Base-by-base conservation (phyloP, 2,329 filamentous ascomycete species). In the Metarhizium humberi region DNA sequence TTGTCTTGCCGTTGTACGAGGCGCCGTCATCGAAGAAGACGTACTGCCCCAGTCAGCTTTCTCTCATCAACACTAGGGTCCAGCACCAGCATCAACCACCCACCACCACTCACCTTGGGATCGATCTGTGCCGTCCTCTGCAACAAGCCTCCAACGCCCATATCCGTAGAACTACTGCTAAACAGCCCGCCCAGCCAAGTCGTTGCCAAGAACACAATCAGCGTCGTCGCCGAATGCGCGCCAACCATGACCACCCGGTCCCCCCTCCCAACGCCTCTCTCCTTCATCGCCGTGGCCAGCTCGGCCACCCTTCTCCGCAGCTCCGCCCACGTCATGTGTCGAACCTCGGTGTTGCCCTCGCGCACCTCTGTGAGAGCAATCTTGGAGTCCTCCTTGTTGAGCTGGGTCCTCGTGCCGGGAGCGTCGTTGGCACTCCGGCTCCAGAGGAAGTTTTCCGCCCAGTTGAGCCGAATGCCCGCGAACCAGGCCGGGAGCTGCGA, bases 11-110 rank as follows among this genome's bases (percentile, higher is more conserved):
- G 61, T 92, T 92, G 62, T 95, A 95, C 3, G 92, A 71, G 0
- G 89, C 80, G 42, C 78, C 83, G 62, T 94, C 90, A 62, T 95
- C 90, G 64, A 92, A 84, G 66, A 95, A 94, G n/a, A 95, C 76
- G 66, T 82, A 88, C 69, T 80, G 42, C 13, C 11, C 43, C 7
- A 6, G 45, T 48, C 45, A 48, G 45, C 25, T 5, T 2, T 5
- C 25, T 3, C 7, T 18, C 3, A 2, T 8, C 45, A n/a, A 1
- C 20, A n/a, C 4, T 6, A 6, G 20, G 11, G 45, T 4, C 8
- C 13, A 25, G 25, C 25, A 30, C 11, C 25, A 20, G 16, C n/a
- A 29, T 7, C 6, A 6, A 29, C 8, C 20, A 8, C 10, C 6
- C 2, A 29, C 8, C 20, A 8, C 10, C 11, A 48, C n/a, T 29